Conservation (phyloP, 1,284 basidiomycete species). For the Paramarasmius palmivorus region DNA sequence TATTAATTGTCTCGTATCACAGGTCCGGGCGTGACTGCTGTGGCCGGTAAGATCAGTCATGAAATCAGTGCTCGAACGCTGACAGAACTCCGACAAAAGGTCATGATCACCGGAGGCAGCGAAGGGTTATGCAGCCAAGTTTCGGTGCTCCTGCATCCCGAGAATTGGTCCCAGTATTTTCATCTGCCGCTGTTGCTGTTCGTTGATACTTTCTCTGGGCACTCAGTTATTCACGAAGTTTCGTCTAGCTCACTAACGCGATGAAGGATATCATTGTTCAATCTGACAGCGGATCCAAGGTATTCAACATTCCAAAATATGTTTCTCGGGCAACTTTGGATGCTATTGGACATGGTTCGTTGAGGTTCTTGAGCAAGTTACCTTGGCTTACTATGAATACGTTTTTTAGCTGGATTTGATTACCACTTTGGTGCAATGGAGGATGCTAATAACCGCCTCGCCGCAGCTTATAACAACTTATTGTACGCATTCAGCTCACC, state of each 20-base stretch:
- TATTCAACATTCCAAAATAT: conserved; percentile 43
- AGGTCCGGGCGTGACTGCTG: background rate
- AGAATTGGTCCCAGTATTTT: conserved; percentile 15
- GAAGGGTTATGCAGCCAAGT: conserved; percentile 20
- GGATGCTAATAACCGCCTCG: conserved; percentile 2
- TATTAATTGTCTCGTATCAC: no score
- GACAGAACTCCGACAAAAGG: conserved; percentile 5
- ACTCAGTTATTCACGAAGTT: background rate
- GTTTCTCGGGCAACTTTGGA: conserved; percentile 43
- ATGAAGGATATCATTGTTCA: conserved; percentile 9
- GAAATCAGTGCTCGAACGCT: background rate
- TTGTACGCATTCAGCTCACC: background rate
- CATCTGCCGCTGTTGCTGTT: background rate
- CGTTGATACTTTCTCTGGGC: background rate
- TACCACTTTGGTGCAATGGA: conserved; percentile 13
- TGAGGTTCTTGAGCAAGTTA: no score
- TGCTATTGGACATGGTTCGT: conserved; percentile 43
- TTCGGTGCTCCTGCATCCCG: conserved; percentile 17
- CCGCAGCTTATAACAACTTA: conserved; percentile 7
- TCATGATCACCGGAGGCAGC: conserved; percentile 18
- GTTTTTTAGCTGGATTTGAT: conserved; percentile 10
- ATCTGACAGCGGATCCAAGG: conserved; percentile 31
- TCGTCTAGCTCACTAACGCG: conserved; percentile 1
- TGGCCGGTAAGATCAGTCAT: conserved; percentile 2
- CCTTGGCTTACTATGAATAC: background rate